Percentiles rank a stretch among this genome's conserved stretches.
Evolutionary conservation across 441 rosid species (phyloP).

Genomic region (Erodium trifolium): DNA sequence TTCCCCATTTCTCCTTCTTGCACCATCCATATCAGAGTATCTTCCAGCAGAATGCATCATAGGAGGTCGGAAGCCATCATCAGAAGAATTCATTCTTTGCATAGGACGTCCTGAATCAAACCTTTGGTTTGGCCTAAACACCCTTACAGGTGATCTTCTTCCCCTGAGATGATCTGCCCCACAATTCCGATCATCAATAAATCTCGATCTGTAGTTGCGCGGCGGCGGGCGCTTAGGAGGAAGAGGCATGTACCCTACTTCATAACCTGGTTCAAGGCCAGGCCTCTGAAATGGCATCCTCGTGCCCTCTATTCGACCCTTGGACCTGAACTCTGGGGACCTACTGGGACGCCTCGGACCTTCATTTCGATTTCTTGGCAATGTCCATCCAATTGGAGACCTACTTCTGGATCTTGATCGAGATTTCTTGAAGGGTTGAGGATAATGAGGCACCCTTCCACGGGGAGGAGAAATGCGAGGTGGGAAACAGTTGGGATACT

Average conservation of each 20-base stretch:
- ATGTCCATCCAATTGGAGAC: conserved; percentile 34
- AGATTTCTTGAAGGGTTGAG: conserved; percentile 25
- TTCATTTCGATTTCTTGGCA: conserved; percentile 29
- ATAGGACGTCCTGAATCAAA: conserved; percentile 26
- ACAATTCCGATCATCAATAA: conserved; percentile 32
- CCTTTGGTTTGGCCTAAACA: conserved; percentile 28
- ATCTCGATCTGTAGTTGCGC: conserved; percentile 17
- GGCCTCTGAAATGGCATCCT: conserved; percentile 37
- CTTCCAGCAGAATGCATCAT: conserved; percentile 25
- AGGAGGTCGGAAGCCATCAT: conserved; percentile 25
- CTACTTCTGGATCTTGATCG: conserved; percentile 45
- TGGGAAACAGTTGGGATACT: conserved; percentile 24
- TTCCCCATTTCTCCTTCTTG: conserved; percentile 22
- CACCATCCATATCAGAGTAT: conserved; percentile 20
- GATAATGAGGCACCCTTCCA: conserved; percentile 25
- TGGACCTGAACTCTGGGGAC: conserved; percentile 35
- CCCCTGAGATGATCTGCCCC: conserved; percentile 29
- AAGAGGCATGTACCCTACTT: conserved; percentile 22
- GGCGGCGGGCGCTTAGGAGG: conserved; percentile 24
- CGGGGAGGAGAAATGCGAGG: conserved; percentile 30
- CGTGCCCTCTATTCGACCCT: conserved; percentile 30
- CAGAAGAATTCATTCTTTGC: conserved; percentile 21
- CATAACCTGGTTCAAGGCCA: conserved; percentile 27
- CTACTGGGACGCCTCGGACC: conserved; percentile 31
- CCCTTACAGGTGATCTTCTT: conserved; percentile 33